phyloP scores from a whole-genome alignment of 257 asterid species.

The Agastache rugosa region DNA sequence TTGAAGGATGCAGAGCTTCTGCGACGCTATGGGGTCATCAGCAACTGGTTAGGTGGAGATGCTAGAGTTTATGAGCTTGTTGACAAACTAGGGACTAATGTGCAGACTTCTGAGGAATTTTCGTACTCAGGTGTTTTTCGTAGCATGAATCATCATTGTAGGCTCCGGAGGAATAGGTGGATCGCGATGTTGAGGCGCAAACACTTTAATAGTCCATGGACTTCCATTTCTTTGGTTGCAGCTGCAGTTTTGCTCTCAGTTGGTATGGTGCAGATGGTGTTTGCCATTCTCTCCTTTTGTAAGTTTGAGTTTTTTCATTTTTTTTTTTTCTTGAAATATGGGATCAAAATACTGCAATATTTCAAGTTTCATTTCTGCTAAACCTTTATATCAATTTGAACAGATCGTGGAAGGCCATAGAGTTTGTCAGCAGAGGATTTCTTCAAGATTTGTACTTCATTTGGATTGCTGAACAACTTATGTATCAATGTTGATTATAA shows the following conservation, averaged over 20 bases:
- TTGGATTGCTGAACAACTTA: background rate
- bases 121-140: background rate
- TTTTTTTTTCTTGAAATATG: too few relatives aligned
- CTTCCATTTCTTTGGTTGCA: slow-evolving; percentile 24
- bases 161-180: slow-evolving; percentile 11
- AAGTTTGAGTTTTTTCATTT: slow-evolving; percentile 6
- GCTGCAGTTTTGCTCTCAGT: slow-evolving; percentile 22
- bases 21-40: slow-evolving; percentile 17
- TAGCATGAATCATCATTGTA: background rate
- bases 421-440: background rate
- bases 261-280: slow-evolving; percentile 5
- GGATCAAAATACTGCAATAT: background rate
- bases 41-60: slow-evolving; percentile 33
- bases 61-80: slow-evolving; percentile 18
- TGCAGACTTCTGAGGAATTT: background rate
- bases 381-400: background rate
- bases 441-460: background rate
- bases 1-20: slow-evolving; percentile 27
- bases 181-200: slow-evolving; percentile 25
- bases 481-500: background rate
- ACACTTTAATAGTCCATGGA: slow-evolving; percentile 37
- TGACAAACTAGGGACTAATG: slow-evolving; percentile 3
- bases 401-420: background rate
- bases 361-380: background rate
- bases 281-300: slow-evolving; percentile 34